Evolutionary conservation across 192 early-diverging fungal species (phyloP).

Genomic region (Backusella luteola): DNA sequence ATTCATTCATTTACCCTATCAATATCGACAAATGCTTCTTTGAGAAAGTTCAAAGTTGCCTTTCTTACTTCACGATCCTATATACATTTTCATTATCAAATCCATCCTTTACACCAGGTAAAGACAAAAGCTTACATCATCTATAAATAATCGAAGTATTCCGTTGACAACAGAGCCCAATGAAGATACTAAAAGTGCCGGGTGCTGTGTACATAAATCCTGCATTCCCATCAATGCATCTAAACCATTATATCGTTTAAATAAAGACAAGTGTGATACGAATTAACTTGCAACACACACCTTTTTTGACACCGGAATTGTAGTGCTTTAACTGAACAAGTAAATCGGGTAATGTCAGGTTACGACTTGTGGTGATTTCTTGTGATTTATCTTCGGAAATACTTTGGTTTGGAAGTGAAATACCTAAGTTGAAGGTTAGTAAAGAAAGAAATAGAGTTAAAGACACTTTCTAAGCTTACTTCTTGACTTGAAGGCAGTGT

Average conservation of each 20-base stretch:
- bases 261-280: too few species aligned
- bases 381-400: constrained; percentile 74
- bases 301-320: constrained; percentile 57
- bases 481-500: constrained; percentile 80
- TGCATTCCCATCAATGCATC: constrained; percentile 49
- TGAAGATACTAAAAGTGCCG: constrained; percentile 42
- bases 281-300: constrained; percentile 8
- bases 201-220: constrained; percentile 48
- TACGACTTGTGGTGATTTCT: constrained; percentile 71
- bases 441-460: constrained; percentile 62
- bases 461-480: constrained; percentile 34
- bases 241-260: constrained; percentile 1
- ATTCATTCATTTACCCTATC: constrained; percentile 27
- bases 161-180: constrained; percentile 47
- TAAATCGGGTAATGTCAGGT: constrained; percentile 74
- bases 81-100: not conserved
- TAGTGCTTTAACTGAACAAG: constrained; percentile 77
- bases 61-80: constrained; percentile 44
- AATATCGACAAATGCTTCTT: constrained; percentile 28
- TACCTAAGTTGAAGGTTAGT: constrained; percentile 60
- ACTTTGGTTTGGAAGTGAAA: constrained; percentile 77
- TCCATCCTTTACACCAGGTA: not conserved
- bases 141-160: constrained; percentile 45
- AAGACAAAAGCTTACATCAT: constrained; percentile 41
- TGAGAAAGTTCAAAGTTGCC: constrained; percentile 34